A percentile compares a stretch with the other conserved stretches of the same genome.
These are phyloP conservation scores for Suillus brevipes DNA, from an alignment of 768 basidiomycete genomes.

Conservation along the genomic window DNA sequence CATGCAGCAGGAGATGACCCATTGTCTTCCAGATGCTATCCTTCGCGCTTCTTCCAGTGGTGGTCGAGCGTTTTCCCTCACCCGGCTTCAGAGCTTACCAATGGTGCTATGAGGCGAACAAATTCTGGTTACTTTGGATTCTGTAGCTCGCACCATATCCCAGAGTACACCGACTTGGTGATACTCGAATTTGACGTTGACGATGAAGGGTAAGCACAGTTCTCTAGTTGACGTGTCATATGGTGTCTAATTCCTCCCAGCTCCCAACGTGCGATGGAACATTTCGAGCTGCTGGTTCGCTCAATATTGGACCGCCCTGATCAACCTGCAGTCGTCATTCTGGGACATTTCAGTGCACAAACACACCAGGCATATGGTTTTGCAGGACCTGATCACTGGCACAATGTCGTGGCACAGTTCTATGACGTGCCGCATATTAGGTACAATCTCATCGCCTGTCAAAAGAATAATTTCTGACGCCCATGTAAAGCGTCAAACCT, in stretches of 20 bases:
- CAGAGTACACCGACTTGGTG: slow-evolving; percentile 91
- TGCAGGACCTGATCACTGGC: slow-evolving; percentile 87
- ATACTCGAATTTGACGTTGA: slow-evolving; percentile 94
- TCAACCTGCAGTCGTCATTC: slow-evolving; percentile 86
- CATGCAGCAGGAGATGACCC: slow-evolving; percentile 94
- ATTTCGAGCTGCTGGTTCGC: slow-evolving; percentile 91
- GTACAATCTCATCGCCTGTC: slow-evolving; percentile 32
- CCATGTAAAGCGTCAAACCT: slow-evolving; percentile 63
- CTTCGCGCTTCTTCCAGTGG: slow-evolving; percentile 95
- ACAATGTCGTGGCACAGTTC: slow-evolving; percentile 90
- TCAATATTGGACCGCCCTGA: slow-evolving; percentile 89
- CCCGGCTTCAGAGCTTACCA: slow-evolving; percentile 95
- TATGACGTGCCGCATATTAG: slow-evolving; percentile 95
- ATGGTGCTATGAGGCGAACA: slow-evolving; percentile 91
- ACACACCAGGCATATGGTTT: slow-evolving; percentile 77
- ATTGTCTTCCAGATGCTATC: slow-evolving; percentile 82
- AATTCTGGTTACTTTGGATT: slow-evolving; percentile 94
- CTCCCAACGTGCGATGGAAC: slow-evolving; percentile 67
- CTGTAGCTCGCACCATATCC: slow-evolving; percentile 91
- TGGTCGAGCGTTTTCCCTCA: slow-evolving; percentile 98
- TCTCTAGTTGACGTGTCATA: neutral
- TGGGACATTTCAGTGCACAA: slow-evolving; percentile 96
- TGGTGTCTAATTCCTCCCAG: slow-evolving; percentile 37
- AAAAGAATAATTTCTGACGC: slow-evolving; percentile 1
- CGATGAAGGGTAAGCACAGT: slow-evolving; percentile 70